A percentile compares a stretch with the other conserved stretches of the same genome.
Conservation (phyloP, 1,284 basidiomycete species). For the Sphaerobolus stellatus region DNA sequence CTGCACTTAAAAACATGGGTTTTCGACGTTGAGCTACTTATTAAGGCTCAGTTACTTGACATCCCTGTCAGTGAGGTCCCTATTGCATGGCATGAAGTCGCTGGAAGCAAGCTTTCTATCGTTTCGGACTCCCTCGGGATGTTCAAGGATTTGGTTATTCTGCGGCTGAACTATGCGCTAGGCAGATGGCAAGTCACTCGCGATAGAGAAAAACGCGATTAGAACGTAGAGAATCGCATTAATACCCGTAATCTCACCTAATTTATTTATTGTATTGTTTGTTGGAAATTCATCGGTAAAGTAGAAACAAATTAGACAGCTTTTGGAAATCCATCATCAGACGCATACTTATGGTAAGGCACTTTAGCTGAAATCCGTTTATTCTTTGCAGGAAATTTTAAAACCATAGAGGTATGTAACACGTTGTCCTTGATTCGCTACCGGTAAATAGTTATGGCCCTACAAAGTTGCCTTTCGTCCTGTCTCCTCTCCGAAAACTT, state of each 20-base stretch:
- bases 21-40: slow-evolving; percentile 92
- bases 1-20: slow-evolving; percentile 89
- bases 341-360: too few species aligned
- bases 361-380: too few species aligned
- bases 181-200: slow-evolving; percentile 49
- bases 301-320: too few species aligned
- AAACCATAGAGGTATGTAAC: too few species aligned
- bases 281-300: background rate
- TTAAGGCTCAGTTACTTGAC: slow-evolving; percentile 75
- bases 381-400: too few species aligned
- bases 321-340: too few species aligned
- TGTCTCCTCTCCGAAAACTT: slow-evolving; percentile 56
- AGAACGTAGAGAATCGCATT: background rate
- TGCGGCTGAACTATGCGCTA: slow-evolving; percentile 79
- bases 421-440: too few species aligned
- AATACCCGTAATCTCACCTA: too few species aligned
- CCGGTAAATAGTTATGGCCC: too few species aligned
- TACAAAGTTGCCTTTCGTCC: slow-evolving; percentile 6
- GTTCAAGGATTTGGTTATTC: slow-evolving; percentile 82
- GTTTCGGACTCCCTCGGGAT: slow-evolving; percentile 83
- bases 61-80: slow-evolving; percentile 84
- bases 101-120: slow-evolving; percentile 88
- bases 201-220: slow-evolving; percentile 4
- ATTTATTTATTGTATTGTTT: background rate
- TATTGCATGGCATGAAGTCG: slow-evolving; percentile 89